Percentiles rank a stretch among this genome's conserved stretches.
Evolutionary conservation across 805 yeast species (phyloP).

Genomic region (Candida michaelii): DNA sequence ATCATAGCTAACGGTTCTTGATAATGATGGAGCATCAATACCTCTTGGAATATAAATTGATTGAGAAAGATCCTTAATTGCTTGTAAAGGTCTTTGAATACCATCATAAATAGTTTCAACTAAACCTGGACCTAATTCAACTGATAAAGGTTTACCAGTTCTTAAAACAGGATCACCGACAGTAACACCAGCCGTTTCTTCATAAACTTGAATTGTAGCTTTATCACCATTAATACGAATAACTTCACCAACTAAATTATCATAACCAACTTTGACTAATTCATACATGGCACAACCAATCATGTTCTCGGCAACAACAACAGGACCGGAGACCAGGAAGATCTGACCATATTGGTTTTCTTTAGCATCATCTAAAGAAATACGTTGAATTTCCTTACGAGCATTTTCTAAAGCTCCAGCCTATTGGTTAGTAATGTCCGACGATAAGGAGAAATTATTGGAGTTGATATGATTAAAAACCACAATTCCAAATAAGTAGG

Average conservation of each 20-base stretch:
- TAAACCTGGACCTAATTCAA: conserved; percentile 98
- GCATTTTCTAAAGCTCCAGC: conserved; percentile 98
- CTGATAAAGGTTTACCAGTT: conserved; percentile 98
- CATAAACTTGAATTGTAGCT: conserved; percentile 98
- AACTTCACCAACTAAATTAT: conserved; percentile 95
- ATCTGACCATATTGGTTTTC: conserved; percentile 87
- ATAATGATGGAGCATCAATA: conserved; percentile 92
- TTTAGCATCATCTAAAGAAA: conserved; percentile 66
- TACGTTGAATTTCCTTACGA: conserved; percentile 86
- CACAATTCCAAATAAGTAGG: no score
- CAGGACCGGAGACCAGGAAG: conserved; percentile 97
- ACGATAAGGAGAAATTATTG: neutral
- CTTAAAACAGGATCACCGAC: conserved; percentile 98
- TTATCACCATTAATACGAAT: conserved; percentile 95
- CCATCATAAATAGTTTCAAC: conserved; percentile 99
- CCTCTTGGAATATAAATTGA: conserved; percentile 99
- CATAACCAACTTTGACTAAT: conserved; percentile 96
- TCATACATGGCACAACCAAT: conserved; percentile 99
- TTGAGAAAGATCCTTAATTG: conserved; percentile 82
- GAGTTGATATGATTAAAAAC: no score
- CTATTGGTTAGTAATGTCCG: conserved; percentile 32
- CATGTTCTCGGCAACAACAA: conserved; percentile 96
- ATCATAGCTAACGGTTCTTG: conserved; percentile 78
- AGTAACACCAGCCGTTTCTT: conserved; percentile 98
- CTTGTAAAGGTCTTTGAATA: conserved; percentile 97